phyloP scores from a whole-genome alignment of 805 yeast species.

The Suhomyces emberorum region DNA sequence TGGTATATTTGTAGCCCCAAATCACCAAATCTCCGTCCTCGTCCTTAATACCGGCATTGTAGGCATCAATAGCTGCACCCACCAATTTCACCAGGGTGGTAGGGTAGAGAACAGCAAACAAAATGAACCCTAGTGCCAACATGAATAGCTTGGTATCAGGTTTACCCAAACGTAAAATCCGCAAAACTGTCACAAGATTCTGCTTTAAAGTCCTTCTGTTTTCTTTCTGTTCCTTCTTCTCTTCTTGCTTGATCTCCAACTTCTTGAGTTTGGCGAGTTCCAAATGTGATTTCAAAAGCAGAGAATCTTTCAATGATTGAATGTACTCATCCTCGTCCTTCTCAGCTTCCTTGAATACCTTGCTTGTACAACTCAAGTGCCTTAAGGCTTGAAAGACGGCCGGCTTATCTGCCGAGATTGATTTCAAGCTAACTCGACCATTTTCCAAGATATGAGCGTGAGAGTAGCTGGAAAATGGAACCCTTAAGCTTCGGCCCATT shows the following conservation, averaged over 20 bases:
- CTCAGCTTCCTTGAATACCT: not conserved
- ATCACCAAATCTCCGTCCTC: constrained; percentile 38
- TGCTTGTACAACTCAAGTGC: not conserved
- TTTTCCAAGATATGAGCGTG: too few relatives aligned
- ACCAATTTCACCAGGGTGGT: constrained; percentile 42
- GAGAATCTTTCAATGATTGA: constrained; percentile 4
- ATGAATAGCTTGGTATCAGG: constrained; percentile 38
- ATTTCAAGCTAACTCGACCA: too few relatives aligned
- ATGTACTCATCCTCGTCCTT: constrained; percentile 1
- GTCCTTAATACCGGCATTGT: constrained; percentile 31
- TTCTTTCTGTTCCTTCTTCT: constrained; percentile 21
- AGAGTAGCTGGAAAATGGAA: too few relatives aligned
- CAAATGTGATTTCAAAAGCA: constrained; percentile 27
- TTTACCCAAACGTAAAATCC: constrained; percentile 37
- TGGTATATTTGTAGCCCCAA: constrained; percentile 44
- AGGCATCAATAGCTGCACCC: constrained; percentile 43
- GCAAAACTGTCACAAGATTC: constrained; percentile 34
- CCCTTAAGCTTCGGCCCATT: too few relatives aligned
- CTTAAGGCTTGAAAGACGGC: too few relatives aligned
- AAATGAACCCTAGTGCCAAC: constrained; percentile 38
- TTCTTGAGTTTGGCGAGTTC: constrained; percentile 24
- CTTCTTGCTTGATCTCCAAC: constrained; percentile 26
- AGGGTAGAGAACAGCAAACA: constrained; percentile 44
- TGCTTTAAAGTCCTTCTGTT: constrained; percentile 28
- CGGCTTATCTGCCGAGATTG: too few relatives aligned